Percentiles rank a stretch among this genome's conserved stretches.
phyloP scores from a whole-genome alignment of 176 grass and related monocot genomes.

The Thalia dealbata region DNA sequence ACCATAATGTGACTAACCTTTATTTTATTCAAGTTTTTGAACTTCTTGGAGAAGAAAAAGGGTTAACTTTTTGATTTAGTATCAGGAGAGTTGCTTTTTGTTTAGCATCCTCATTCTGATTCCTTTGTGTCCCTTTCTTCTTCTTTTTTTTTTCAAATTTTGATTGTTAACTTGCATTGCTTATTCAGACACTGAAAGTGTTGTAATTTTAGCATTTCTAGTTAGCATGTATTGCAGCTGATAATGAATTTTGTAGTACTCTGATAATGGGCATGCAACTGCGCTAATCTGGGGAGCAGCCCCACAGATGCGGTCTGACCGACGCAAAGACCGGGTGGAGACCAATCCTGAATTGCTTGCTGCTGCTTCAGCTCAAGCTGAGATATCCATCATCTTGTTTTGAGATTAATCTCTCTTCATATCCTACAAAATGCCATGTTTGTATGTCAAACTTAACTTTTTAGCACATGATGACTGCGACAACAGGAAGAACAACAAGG shows the following conservation, averaged over 20 bases:
- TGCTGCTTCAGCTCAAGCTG: conserved; percentile 72
- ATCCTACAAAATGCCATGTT: conserved; percentile 8
- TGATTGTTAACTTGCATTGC: too few species aligned
- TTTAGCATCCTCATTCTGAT: not conserved
- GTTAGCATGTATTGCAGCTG: not conserved
- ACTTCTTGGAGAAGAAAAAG: not conserved
- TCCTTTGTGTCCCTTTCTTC: too few species aligned
- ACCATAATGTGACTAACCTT: too few species aligned
- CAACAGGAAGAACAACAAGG: conserved; percentile 68
- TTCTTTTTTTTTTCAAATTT: too few species aligned
- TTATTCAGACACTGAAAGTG: too few species aligned
- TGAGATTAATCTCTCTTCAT: not conserved
- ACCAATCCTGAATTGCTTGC: conserved; percentile 89
- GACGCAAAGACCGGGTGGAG: conserved; percentile 95
- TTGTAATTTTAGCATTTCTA: not conserved
- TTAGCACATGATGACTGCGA: conserved; percentile 61
- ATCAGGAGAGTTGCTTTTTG: too few species aligned
- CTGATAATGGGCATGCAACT: conserved; percentile 33
- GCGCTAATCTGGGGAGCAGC: conserved; percentile 93
- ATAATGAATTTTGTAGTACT: conserved; percentile 27
- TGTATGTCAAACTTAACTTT: conserved; percentile 39
- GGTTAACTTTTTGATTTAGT: too few species aligned
- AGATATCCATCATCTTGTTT: conserved; percentile 61
- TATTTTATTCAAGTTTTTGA: not conserved
- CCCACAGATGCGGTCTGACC: conserved; percentile 96